Percentiles rank a stretch among this genome's conserved stretches.
phyloP scores from a whole-genome alignment of 192 early-diverging fungal species.

The Linnemannia schmuckeri region DNA sequence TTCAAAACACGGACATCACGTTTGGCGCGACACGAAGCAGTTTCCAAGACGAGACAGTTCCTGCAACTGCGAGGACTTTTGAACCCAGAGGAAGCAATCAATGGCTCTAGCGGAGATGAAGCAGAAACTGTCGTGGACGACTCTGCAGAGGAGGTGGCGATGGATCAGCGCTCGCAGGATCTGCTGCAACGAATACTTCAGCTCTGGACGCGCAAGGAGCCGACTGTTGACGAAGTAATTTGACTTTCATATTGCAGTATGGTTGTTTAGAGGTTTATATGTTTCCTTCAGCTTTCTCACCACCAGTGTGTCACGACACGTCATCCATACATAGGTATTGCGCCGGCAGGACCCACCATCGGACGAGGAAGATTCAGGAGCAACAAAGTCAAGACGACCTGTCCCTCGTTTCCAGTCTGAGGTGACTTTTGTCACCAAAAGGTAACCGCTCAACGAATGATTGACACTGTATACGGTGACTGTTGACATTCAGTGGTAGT shows the following conservation, averaged over 20 bases:
- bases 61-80: constrained; percentile 38
- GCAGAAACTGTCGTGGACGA: not conserved
- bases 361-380: constrained; percentile 4
- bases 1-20: constrained; percentile 55
- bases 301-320: not conserved
- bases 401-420: constrained; percentile 31
- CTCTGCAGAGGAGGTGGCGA: not conserved
- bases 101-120: not conserved
- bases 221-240: constrained; percentile 37
- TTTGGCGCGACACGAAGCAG: constrained; percentile 55
- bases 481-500: constrained; percentile 3
- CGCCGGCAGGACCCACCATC: not conserved
- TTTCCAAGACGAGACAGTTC: constrained; percentile 58
- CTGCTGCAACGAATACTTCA: constrained; percentile 30
- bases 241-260: not conserved
- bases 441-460: not conserved
- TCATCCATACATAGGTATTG: not conserved
- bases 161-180: constrained; percentile 15
- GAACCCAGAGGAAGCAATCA: not conserved
- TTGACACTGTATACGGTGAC: not conserved
- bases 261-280: not conserved
- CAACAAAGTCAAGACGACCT: not conserved
- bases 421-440: constrained; percentile 35
- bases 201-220: constrained; percentile 41
- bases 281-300: not conserved